phyloP scores from a whole-genome alignment of 2,329 filamentous ascomycete genomes.

The Ophiocordyceps camponoti-leonardi region DNA sequence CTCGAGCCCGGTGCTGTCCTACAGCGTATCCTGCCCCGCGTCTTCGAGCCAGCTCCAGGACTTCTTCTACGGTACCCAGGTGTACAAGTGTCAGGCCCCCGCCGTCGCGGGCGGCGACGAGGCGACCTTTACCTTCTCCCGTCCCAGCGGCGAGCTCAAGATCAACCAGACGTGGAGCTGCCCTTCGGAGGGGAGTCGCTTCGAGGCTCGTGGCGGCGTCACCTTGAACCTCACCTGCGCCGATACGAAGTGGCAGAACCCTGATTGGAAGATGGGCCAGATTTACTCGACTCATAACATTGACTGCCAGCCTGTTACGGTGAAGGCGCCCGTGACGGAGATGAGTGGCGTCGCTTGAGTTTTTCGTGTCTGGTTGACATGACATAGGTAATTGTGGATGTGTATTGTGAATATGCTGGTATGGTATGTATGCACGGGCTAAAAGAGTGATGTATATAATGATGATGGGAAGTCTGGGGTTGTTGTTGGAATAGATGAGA shows the following conservation, averaged over 20 bases:
- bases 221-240: constrained; percentile 12
- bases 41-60: constrained; percentile 23
- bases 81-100: constrained; percentile 24
- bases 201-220: constrained; percentile 10
- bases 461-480: no score
- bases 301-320: constrained; percentile 11
- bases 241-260: constrained; percentile 11
- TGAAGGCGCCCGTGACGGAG: constrained; percentile 9
- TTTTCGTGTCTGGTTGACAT: no score
- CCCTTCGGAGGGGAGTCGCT: constrained; percentile 17
- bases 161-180: constrained; percentile 34
- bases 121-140: constrained; percentile 25
- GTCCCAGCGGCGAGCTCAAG: constrained; percentile 16
- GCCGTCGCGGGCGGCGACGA: constrained; percentile 7
- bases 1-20: constrained; percentile 24
- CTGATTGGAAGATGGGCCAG: constrained; percentile 14
- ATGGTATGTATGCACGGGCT: no score
- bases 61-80: constrained; percentile 30
- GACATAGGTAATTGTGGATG: no score
- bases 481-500: no score
- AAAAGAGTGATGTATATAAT: no score
- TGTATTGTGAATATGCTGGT: no score
- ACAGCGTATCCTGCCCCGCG: constrained; percentile 20
- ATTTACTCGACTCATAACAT: constrained; percentile 13
- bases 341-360: constrained; percentile 10